phyloP scores from a whole-genome alignment of 768 basidiomycete genomes.

The Hortiboletus campestris region DNA sequence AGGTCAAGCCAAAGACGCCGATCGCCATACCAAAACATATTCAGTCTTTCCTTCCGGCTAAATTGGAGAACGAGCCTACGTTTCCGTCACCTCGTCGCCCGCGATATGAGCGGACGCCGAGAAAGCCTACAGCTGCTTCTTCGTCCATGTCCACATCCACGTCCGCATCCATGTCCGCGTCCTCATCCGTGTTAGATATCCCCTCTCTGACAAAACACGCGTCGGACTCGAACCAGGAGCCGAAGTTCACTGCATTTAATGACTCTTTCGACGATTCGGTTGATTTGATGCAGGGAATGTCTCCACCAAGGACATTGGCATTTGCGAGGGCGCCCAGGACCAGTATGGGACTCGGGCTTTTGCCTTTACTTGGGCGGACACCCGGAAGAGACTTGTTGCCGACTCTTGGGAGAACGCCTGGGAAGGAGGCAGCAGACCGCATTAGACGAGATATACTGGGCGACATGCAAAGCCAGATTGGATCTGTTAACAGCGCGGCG shows the following conservation, averaged over 20 bases:
- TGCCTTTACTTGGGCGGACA: conserved; percentile 51
- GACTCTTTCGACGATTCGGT: conserved; percentile 39
- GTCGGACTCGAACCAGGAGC: conserved; percentile 43
- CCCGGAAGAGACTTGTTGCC: conserved; percentile 56
- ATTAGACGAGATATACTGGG: conserved; percentile 66
- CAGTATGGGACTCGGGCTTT: conserved; percentile 31
- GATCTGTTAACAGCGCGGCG: conserved; percentile 10
- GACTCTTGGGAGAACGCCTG: conserved; percentile 61
- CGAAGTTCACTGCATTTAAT: conserved; percentile 33
- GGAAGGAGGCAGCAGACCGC: conserved; percentile 65
- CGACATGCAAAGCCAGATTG: conserved; percentile 43
- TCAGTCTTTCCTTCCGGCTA: conserved; percentile 63
- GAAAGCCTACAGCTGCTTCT: conserved; percentile 16
- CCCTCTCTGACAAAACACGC: conserved; percentile 41
- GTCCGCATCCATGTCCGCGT: conserved; percentile 14
- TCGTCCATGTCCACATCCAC: conserved; percentile 26
- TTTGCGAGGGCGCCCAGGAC: conserved; percentile 43
- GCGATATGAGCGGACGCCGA: conserved; percentile 29
- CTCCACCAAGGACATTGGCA: conserved; percentile 54
- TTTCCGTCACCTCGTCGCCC: conserved; percentile 41
- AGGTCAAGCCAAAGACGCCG: conserved; percentile 60
- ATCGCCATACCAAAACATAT: conserved; percentile 44
- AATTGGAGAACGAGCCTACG: conserved; percentile 63
- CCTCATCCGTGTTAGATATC: conserved; percentile 44
- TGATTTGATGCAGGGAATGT: conserved; percentile 43